Base-by-base conservation (phyloP, 306 rosid species). In the Acacia melanoxylon region DNA sequence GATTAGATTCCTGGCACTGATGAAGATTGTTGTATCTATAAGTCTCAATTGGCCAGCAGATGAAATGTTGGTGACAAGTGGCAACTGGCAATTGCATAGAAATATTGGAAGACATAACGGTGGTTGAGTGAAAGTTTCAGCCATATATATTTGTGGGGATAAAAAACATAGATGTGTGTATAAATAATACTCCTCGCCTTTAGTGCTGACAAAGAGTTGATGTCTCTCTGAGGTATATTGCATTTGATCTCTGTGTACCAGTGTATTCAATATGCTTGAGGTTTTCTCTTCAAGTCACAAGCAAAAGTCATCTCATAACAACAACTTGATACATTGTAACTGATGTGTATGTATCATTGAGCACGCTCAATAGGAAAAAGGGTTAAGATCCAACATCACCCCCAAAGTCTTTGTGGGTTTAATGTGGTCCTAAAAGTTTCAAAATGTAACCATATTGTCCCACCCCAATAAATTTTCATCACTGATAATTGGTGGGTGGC, bases 11-110 rank as follows among this genome's bases (percentile, higher is more conserved):
- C 49, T 17, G 67, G 74, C 13, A 76, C 22, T 17, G 72, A 72
- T 51, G 82, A 77, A 63, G 27, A 54, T 37, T 69, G 41, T 72
- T 62, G 44, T 40, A 27, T 82, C 44, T n/a, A 40, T 74, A 37
- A 44, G 63, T 63, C 81, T 61, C 44, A 78, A 13, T 63, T 65
- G 76, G 35, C 69, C 62, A 75, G 65, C 68, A 62, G 59, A 5
- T 68, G 58, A 59, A 69, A 84, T 10, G 37, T 24, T 37, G 51
- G 51, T 79, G 8, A 44, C 49, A 75, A 62, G 29, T 22, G 2
- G 44, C 42, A 75, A 62, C 31, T 10, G 31, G 37, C 42, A 63
- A 62, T 62, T 52, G 66, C 75, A 51, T 29, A 70, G 74, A 74
- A 68, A 20, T 68, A 75, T 25, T 27, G 35, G 70, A 56, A 74